A percentile compares a stretch with the other conserved stretches of the same genome.
phyloP scores from a whole-genome alignment of 371 early-diverging fungal species.

The Chytridiales sp. region DNA sequence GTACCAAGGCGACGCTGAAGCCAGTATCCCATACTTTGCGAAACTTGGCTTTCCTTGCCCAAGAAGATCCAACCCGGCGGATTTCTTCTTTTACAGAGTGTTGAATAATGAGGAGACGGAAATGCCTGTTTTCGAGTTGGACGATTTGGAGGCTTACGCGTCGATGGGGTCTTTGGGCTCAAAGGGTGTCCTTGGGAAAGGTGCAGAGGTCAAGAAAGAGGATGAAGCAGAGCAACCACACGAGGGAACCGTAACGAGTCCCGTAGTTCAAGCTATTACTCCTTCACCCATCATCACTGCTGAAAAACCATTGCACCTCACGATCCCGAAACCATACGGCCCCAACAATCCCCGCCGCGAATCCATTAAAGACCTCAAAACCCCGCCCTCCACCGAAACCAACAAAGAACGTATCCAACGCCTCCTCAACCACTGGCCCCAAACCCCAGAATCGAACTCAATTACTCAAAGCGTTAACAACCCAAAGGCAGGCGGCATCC shows the following conservation, averaged over 20 bases:
- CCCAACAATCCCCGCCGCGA: too few relatives aligned
- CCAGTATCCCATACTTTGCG: conserved; percentile 51
- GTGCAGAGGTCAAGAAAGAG: too few relatives aligned
- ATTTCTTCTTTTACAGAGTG: conserved; percentile 37
- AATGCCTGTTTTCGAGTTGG: too few relatives aligned
- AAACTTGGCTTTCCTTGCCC: conserved; percentile 55
- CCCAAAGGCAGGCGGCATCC: conserved; percentile 9
- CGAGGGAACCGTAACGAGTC: too few relatives aligned
- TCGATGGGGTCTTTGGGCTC: too few relatives aligned
- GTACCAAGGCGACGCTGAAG: conserved; percentile 56
- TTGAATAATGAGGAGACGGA: conserved; percentile 33
- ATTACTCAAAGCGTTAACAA: conserved; percentile 2
- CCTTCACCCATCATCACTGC: too few relatives aligned
- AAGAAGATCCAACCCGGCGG: conserved; percentile 64
- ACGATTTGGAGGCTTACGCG: too few relatives aligned
- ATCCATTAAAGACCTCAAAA: too few relatives aligned
- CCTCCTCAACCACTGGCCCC: conserved; percentile 25
- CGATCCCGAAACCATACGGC: too few relatives aligned
- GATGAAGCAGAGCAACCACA: too few relatives aligned
- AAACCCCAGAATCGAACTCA: conserved; percentile 7
- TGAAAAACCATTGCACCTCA: background rate
- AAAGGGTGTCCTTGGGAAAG: too few relatives aligned
- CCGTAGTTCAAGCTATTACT: too few relatives aligned
- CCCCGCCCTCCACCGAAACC: conserved; percentile 18
- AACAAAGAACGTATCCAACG: conserved; percentile 32